phyloP scores from a whole-genome alignment of 345 rosid genomes.

The Citrus mangshanensis region DNA sequence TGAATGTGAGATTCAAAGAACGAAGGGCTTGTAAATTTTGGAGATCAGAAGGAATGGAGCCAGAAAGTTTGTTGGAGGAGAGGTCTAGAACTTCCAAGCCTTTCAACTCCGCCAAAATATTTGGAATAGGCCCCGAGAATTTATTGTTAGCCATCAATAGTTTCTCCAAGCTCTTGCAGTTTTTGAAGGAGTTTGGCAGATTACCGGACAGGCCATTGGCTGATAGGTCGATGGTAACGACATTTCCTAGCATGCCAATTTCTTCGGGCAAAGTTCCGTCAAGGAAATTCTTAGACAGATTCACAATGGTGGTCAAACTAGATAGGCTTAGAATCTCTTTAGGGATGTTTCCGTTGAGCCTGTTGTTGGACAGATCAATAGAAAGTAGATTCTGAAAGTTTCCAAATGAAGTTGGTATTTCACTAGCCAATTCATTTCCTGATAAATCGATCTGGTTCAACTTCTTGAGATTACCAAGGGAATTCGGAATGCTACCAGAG shows the following conservation, averaged over 20 bases:
- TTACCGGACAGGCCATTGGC: constrained; percentile 36
- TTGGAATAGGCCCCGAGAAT: constrained; percentile 40
- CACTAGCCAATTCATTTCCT: constrained; percentile 34
- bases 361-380: constrained; percentile 49
- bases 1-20: constrained; percentile 47
- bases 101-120: constrained; percentile 27
- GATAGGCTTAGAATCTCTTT: constrained; percentile 38
- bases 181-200: constrained; percentile 36
- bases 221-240: constrained; percentile 44
- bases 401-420: constrained; percentile 34
- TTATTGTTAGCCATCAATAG: constrained; percentile 36
- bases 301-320: constrained; percentile 34
- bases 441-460: constrained; percentile 42
- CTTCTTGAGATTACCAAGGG: constrained; percentile 35
- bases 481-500: constrained; percentile 36
- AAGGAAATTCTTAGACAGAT: constrained; percentile 41
- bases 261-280: constrained; percentile 36
- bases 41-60: constrained; percentile 38
- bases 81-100: constrained; percentile 44
- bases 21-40: constrained; percentile 31
- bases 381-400: constrained; percentile 37
- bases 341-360: constrained; percentile 42
- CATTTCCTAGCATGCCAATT: constrained; percentile 26
- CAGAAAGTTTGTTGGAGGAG: constrained; percentile 46
- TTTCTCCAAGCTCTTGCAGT: constrained; percentile 47